phyloP scores from a whole-genome alignment of 768 basidiomycete species.

The Lactarius psammicola region DNA sequence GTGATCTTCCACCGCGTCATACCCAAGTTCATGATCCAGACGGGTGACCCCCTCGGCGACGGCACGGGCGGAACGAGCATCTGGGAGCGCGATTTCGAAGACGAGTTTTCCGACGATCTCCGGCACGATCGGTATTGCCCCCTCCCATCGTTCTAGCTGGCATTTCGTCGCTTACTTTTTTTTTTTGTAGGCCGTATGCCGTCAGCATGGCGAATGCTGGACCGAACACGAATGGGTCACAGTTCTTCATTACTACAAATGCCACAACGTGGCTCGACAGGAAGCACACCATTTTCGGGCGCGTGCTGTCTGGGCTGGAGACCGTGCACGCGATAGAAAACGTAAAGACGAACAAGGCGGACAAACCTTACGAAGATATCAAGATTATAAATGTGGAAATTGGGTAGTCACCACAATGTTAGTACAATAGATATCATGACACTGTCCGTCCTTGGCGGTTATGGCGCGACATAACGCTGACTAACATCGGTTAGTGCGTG shows the following conservation, averaged over 20 bases:
- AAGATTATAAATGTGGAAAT: conserved; percentile 81
- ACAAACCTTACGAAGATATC: conserved; percentile 93
- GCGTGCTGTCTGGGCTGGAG: conserved; percentile 83
- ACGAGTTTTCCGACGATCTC: conserved; percentile 87
- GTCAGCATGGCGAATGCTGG: conserved; percentile 96
- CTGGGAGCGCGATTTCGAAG: conserved; percentile 89
- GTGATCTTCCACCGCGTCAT: conserved; percentile 97
- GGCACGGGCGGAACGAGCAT: conserved; percentile 90
- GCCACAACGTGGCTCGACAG: conserved; percentile 92
- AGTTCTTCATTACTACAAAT: conserved; percentile 97
- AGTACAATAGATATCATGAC: background rate
- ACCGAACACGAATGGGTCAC: conserved; percentile 87
- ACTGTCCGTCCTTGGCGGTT: background rate
- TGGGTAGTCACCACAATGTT: conserved; percentile 42
- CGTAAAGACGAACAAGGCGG: conserved; percentile 77
- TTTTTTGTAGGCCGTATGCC: conserved; percentile 73
- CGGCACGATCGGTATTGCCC: conserved; percentile 93
- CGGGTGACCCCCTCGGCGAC: conserved; percentile 92
- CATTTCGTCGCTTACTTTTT: background rate
- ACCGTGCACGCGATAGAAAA: conserved; percentile 92
- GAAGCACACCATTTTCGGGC: conserved; percentile 91
- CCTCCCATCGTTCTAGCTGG: no score
- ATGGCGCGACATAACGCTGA: no score
- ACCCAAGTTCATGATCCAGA: conserved; percentile 98
- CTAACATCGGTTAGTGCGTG: no score